phyloP scores from a whole-genome alignment of 2,329 filamentous ascomycete species.

The Sporothrix curviconia region DNA sequence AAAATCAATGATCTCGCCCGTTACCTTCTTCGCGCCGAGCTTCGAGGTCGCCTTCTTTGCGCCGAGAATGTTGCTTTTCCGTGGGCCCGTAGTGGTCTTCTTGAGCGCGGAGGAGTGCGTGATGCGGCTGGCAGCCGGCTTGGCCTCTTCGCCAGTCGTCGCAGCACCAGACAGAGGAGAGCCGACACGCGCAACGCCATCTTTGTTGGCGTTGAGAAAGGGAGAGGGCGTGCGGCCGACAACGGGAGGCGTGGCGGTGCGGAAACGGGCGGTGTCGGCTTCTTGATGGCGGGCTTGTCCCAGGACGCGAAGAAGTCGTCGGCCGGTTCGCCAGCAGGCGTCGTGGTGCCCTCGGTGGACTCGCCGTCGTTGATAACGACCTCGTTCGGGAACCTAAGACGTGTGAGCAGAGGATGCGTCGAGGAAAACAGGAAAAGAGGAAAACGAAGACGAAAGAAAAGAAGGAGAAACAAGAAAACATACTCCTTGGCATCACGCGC shows the following conservation, averaged over 20 bases:
- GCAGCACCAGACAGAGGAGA: conserved; percentile 68
- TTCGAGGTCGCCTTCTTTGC: conserved; percentile 70
- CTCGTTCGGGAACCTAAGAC: conserved; percentile 67
- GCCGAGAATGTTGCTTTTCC: conserved; percentile 79
- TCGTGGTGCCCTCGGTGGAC: conserved; percentile 55
- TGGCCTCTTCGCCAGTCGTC: conserved; percentile 41
- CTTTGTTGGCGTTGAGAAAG: conserved; percentile 71
- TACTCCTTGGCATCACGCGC: conserved; percentile 80
- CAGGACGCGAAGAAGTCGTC: conserved; percentile 99
- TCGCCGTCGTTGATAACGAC: conserved; percentile 75
- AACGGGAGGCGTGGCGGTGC: conserved; percentile 77
- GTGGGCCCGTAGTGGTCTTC: conserved; percentile 64
- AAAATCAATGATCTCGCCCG: conserved; percentile 78
- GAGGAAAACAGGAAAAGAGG: not conserved
- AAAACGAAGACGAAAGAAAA: not conserved
- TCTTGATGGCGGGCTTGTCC: conserved; percentile 97
- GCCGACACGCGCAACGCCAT: conserved; percentile 65
- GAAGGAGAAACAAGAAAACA: conserved; percentile 27
- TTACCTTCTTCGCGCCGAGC: conserved; percentile 88
- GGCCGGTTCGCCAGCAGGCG: conserved; percentile 71
- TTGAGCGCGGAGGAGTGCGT: conserved; percentile 76
- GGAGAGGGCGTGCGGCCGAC: conserved; percentile 80
- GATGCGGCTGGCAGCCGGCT: conserved; percentile 62
- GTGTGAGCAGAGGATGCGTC: too few species aligned
- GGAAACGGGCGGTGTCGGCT: conserved; percentile 85